These are phyloP conservation scores for Annulohypoxylon nitens DNA, from an alignment of 495 filamentous ascomycete genomes.

Conservation along the genomic window DNA sequence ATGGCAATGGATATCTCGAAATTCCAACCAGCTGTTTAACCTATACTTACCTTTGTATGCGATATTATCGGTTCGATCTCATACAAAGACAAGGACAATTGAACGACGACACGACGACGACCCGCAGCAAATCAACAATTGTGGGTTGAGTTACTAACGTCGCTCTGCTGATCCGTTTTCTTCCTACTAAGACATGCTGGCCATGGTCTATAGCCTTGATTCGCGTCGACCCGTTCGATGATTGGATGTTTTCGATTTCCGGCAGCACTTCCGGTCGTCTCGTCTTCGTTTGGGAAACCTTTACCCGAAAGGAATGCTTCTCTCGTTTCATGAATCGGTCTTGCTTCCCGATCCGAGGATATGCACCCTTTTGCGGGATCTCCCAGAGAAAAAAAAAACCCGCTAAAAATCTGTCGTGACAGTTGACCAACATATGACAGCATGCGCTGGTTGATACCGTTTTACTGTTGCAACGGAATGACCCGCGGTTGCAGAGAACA, in stretches of 20 bases:
- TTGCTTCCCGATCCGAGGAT: constrained; percentile 46
- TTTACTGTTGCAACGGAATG: constrained; percentile 47
- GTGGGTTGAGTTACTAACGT: constrained; percentile 17
- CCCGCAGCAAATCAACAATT: constrained; percentile 31
- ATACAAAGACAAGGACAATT: not conserved
- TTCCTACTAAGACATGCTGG: constrained; percentile 30
- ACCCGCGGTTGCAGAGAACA: constrained; percentile 36
- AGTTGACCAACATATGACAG: constrained; percentile 39
- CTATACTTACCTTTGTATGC: constrained; percentile 9
- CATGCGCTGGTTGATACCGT: constrained; percentile 26
- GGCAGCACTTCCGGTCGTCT: constrained; percentile 45
- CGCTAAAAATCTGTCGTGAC: constrained; percentile 34
- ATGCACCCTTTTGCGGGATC: constrained; percentile 42
- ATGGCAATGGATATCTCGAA: constrained; percentile 3
- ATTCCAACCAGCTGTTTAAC: constrained; percentile 19
- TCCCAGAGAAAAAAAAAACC: constrained; percentile 8
- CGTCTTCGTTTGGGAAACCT: constrained; percentile 44
- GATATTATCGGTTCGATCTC: constrained; percentile 32
- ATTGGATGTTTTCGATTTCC: constrained; percentile 37
- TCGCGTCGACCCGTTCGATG: constrained; percentile 21
- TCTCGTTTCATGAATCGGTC: constrained; percentile 47
- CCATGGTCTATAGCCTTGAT: constrained; percentile 20
- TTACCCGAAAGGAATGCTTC: constrained; percentile 46
- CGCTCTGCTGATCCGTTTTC: constrained; percentile 25
- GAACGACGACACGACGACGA: constrained; percentile 12